Conservation (phyloP, 371 early-diverging fungal genomes). For the Syncephalastrum monosporum region DNA sequence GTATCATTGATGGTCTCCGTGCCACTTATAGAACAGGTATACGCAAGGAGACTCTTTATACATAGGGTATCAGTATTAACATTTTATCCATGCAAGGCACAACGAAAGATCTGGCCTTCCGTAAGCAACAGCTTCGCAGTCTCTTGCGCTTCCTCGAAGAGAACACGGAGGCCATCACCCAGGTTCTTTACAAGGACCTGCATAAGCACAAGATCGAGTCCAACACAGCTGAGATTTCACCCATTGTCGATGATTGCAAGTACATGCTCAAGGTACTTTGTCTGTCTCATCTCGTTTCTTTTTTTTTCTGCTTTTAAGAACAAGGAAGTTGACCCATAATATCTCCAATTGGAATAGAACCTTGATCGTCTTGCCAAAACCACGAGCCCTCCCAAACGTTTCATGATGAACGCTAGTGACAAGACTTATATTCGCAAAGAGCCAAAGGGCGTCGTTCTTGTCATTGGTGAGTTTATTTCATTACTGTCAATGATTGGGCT, state of each 20-base stretch:
- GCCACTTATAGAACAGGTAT: too few relatives aligned
- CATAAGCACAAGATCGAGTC: constrained; percentile 55
- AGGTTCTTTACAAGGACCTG: constrained; percentile 72
- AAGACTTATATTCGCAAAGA: constrained; percentile 56
- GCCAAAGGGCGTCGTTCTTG: constrained; percentile 76
- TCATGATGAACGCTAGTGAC: constrained; percentile 37
- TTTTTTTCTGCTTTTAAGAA: background rate
- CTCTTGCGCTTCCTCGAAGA: constrained; percentile 68
- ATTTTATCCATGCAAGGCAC: constrained; percentile 27
- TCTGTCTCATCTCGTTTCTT: too few relatives aligned
- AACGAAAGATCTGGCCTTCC: constrained; percentile 56
- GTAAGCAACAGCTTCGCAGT: constrained; percentile 74
- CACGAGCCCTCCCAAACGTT: constrained; percentile 24
- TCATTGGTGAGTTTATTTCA: constrained; percentile 49
- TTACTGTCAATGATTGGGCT: background rate
- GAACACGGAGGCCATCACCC: constrained; percentile 56
- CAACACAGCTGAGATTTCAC: constrained; percentile 57
- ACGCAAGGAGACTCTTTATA: too few relatives aligned
- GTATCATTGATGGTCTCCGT: constrained; percentile 47
- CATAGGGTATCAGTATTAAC: too few relatives aligned
- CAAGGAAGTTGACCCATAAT: background rate
- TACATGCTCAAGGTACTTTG: constrained; percentile 41
- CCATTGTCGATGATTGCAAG: constrained; percentile 70
- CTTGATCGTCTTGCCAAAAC: constrained; percentile 36
- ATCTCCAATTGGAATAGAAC: constrained; percentile 10